Percentiles rank a stretch among this genome's conserved stretches.
phyloP scores from a whole-genome alignment of 2,329 filamentous ascomycete genomes.

The Phialocephala subalpina region DNA sequence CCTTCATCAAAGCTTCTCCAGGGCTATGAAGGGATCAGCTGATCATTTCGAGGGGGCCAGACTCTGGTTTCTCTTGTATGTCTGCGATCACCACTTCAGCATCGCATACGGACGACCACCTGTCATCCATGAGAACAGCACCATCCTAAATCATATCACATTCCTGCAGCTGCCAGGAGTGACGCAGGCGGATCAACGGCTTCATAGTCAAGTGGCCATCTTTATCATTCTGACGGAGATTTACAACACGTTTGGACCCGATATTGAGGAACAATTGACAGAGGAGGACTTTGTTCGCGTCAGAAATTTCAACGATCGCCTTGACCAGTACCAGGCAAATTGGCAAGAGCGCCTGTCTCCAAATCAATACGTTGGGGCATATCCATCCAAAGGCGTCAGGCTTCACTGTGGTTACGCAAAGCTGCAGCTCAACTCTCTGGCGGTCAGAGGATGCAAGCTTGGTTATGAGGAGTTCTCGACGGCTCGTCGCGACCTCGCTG shows the following conservation, averaged over 20 bases:
- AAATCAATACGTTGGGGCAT: conserved; percentile 32
- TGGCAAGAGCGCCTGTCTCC: conserved; percentile 45
- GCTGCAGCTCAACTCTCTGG: conserved; percentile 47
- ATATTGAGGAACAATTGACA: conserved; percentile 57
- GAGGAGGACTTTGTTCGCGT: conserved; percentile 47
- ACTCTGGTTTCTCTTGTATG: conserved; percentile 70
- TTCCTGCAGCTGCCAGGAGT: conserved; percentile 59
- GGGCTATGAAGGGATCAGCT: conserved; percentile 54
- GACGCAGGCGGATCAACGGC: conserved; percentile 61
- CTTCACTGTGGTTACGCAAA: conserved; percentile 46
- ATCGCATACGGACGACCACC: conserved; percentile 70
- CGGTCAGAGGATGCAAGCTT: conserved; percentile 36
- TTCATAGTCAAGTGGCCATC: conserved; percentile 66
- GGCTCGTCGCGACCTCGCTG: conserved; percentile 32
- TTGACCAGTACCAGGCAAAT: conserved; percentile 47
- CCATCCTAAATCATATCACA: conserved; percentile 63
- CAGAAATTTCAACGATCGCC: conserved; percentile 47
- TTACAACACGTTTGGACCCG: conserved; percentile 65
- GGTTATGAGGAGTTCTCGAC: conserved; percentile 21
- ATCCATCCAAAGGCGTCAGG: conserved; percentile 40
- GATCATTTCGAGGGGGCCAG: conserved; percentile 63
- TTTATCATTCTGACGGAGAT: conserved; percentile 67
- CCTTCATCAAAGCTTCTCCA: conserved; percentile 60
- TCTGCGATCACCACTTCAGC: conserved; percentile 72
- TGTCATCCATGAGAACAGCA: conserved; percentile 64